Conservation (phyloP, 169 alveolate species). For the Cryptosporidium viatorum region DNA sequence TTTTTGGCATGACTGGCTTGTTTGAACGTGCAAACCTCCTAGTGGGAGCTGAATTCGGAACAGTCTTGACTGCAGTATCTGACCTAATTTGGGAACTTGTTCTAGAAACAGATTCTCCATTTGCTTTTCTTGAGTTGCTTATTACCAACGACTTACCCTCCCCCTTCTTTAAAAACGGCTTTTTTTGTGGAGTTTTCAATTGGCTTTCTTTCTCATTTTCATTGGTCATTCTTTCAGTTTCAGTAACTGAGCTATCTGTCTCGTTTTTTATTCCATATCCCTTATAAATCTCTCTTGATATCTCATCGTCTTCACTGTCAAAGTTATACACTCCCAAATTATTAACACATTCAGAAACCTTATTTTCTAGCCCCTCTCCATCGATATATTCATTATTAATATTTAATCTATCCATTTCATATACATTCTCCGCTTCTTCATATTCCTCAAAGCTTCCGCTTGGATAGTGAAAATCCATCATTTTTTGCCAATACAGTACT, state of each 20-base stretch:
- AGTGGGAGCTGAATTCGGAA: neutral
- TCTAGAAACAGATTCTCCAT: neutral
- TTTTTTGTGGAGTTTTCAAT: constrained; percentile 23
- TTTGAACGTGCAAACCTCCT: neutral
- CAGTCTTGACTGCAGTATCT: neutral
- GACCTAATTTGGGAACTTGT: neutral
- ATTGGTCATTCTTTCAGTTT: neutral
- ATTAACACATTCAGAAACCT: neutral
- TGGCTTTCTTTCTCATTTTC: neutral
- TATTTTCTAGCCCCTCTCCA: neutral
- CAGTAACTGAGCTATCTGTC: constrained; percentile 14
- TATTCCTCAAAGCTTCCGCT: neutral
- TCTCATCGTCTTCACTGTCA: neutral
- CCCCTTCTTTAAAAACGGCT: constrained; percentile 57
- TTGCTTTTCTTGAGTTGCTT: constrained; percentile 60
- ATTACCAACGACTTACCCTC: constrained; percentile 69
- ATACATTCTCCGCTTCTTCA: neutral
- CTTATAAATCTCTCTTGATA: neutral
- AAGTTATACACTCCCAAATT: neutral
- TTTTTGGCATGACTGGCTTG: neutral
- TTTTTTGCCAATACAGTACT: neutral
- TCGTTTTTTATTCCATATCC: constrained; percentile 7
- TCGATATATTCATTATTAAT: neutral
- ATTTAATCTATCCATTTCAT: neutral
- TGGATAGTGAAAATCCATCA: neutral